A percentile compares a stretch with the other conserved stretches of the same genome.
phyloP scores from a whole-genome alignment of 306 rosid species.

The Trifolium repens region DNA sequence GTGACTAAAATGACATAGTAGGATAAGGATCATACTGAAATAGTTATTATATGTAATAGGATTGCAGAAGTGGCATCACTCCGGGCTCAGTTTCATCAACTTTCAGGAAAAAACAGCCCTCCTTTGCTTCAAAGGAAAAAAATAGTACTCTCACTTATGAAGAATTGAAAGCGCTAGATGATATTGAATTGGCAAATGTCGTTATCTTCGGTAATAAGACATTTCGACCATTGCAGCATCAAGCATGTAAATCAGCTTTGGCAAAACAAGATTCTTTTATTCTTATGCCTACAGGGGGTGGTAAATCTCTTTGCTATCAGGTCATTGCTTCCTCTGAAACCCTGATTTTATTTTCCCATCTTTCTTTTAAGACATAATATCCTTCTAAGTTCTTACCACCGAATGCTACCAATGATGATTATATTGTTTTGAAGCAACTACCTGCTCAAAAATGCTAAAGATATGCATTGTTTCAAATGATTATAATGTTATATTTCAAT shows the following conservation, averaged over 20 bases:
- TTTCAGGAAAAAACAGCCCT: slow-evolving; percentile 45
- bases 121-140: slow-evolving; percentile 47
- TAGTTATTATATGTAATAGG: slow-evolving; percentile 53
- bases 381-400: slow-evolving; percentile 27
- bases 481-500: slow-evolving; percentile 3
- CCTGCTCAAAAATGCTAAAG: slow-evolving; percentile 34
- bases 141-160: slow-evolving; percentile 62
- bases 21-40: slow-evolving; percentile 37
- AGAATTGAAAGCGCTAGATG: slow-evolving; percentile 72
- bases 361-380: slow-evolving; percentile 5
- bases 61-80: slow-evolving; percentile 65
- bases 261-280: slow-evolving; percentile 85
- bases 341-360: background rate
- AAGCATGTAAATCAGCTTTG: slow-evolving; percentile 82
- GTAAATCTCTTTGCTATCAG: slow-evolving; percentile 98
- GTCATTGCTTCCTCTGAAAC: slow-evolving; percentile 56
- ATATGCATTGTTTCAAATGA: slow-evolving; percentile 31
- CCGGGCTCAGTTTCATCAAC: slow-evolving; percentile 55
- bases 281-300: slow-evolving; percentile 99
- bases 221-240: slow-evolving; percentile 89
- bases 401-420: slow-evolving; percentile 5
- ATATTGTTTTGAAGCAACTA: slow-evolving; percentile 26
- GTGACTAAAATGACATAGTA: slow-evolving; percentile 2
- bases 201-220: slow-evolving; percentile 80
- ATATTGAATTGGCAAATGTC: slow-evolving; percentile 88